These are phyloP conservation scores for Orbilia quercus DNA, from an alignment of 2,329 filamentous ascomycete genomes.

Conservation along the genomic window DNA sequence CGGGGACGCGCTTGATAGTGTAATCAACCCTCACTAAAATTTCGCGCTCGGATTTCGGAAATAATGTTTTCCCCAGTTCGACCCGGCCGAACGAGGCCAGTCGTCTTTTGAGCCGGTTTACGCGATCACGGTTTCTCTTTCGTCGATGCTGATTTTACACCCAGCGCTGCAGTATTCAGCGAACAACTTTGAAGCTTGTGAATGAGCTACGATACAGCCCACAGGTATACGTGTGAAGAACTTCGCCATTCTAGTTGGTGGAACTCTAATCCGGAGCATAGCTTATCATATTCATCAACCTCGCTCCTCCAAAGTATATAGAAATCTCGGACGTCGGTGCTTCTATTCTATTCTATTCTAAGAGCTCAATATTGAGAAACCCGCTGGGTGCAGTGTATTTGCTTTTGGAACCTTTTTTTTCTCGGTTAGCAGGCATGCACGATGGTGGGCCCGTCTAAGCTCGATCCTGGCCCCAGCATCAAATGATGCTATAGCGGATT, in stretches of 20 bases:
- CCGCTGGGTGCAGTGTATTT: conserved; percentile 38
- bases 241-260: too few relatives aligned
- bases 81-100: neutral
- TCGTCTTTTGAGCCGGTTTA: too few relatives aligned
- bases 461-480: conserved; percentile 51
- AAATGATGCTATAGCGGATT: conserved; percentile 44
- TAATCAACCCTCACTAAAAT: conserved; percentile 29
- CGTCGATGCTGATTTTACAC: too few relatives aligned
- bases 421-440: conserved; percentile 52
- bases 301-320: too few relatives aligned
- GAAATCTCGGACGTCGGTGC: neutral
- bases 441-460: conserved; percentile 53
- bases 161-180: too few relatives aligned
- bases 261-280: too few relatives aligned
- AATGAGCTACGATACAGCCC: too few relatives aligned
- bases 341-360: conserved; percentile 12
- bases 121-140: conserved; percentile 1
- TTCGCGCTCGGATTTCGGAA: conserved; percentile 49
- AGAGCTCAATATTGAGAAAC: conserved; percentile 24
- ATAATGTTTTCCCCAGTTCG: conserved; percentile 21
- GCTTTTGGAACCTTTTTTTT: conserved; percentile 38
- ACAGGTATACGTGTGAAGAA: too few relatives aligned
- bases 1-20: conserved; percentile 42
- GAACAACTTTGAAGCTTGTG: too few relatives aligned
- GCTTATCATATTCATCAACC: too few relatives aligned